Evolutionary conservation across 2,329 filamentous ascomycete species (phyloP).

Genomic region (Acephala macrosclerotiorum): DNA sequence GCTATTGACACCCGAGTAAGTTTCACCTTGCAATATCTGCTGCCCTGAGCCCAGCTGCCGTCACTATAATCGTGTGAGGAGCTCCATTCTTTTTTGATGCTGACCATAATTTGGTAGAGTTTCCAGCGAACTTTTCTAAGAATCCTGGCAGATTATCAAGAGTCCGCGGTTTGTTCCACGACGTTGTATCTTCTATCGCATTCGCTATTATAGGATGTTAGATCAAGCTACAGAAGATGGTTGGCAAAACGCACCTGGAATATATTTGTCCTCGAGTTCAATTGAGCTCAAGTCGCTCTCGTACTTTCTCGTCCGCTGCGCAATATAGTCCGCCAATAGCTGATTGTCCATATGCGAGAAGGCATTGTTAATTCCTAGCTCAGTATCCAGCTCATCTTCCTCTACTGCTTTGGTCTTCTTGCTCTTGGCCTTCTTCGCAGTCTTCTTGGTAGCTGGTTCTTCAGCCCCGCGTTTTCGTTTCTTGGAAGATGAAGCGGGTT

Average conservation of each 20-base stretch:
- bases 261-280: constrained; percentile 82
- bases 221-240: background rate
- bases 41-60: constrained; percentile 82
- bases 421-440: constrained; percentile 59
- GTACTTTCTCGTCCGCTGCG: constrained; percentile 79
- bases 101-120: constrained; percentile 63
- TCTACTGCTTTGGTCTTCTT: constrained; percentile 64
- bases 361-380: constrained; percentile 79
- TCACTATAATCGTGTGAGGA: constrained; percentile 89
- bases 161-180: constrained; percentile 71
- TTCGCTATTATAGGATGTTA: constrained; percentile 58
- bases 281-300: constrained; percentile 82
- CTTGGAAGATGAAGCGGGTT: constrained; percentile 32
- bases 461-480: constrained; percentile 42
- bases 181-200: constrained; percentile 81
- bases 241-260: constrained; percentile 67
- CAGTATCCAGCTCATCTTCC: constrained; percentile 67
- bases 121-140: constrained; percentile 69
- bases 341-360: constrained; percentile 85
- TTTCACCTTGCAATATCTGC: constrained; percentile 78
- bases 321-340: constrained; percentile 85
- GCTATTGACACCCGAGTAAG: background rate
- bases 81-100: constrained; percentile 73
- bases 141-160: constrained; percentile 81
- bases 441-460: constrained; percentile 33